Evolutionary conservation across 768 basidiomycete genomes (phyloP), one percentile per base, ranked within the genome.

Genomic region (Phylloporus sp.): DNA sequence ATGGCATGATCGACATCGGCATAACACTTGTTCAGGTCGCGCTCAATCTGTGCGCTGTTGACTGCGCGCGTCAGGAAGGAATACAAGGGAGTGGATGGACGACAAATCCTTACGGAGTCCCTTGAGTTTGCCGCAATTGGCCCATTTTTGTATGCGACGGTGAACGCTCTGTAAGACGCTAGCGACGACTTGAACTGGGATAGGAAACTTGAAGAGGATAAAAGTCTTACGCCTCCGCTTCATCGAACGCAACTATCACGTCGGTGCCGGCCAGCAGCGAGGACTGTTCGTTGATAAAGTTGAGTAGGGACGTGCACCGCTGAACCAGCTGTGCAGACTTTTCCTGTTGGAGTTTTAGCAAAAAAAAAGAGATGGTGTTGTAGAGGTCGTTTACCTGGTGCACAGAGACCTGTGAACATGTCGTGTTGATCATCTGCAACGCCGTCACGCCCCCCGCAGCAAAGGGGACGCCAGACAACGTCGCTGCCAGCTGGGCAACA

Each of bases 141-240:
- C 67, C 67, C 71, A 78, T 48, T 52, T 62, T 45, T 58, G 60
- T 22, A 76, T 54, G 17, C 74, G 68, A 34, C 55, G 65, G 26
- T 66, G 62, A 22, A 79, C 71, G 35, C 35, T 67, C 46, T 65
- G 63, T 2, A 79, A 61, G 20, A 73, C 66, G n/a, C 78, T 80
- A 31, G 18, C 36, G n/a, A 28, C 9, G 13, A 8, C 18, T 37
- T 40, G 15, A 42, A 38, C 13, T 6, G 43, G 51, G 41, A 18
- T 9, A 3, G 11, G 34, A 11, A 6, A 20, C 15, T 3, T n/a
- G n/a, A n/a, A 20, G 17, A 28, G 2, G 1, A n/a, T 24, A 44
- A 17, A 31, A 26, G 24, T 5, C 75, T 50, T 59, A 79, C 78
- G 56, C 62, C 49, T 67, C 65, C 23, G 73, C 65, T 46, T 78